Base-by-base conservation (phyloP, 2,329 filamentous ascomycete species). In the Alternaria incomplexa region DNA sequence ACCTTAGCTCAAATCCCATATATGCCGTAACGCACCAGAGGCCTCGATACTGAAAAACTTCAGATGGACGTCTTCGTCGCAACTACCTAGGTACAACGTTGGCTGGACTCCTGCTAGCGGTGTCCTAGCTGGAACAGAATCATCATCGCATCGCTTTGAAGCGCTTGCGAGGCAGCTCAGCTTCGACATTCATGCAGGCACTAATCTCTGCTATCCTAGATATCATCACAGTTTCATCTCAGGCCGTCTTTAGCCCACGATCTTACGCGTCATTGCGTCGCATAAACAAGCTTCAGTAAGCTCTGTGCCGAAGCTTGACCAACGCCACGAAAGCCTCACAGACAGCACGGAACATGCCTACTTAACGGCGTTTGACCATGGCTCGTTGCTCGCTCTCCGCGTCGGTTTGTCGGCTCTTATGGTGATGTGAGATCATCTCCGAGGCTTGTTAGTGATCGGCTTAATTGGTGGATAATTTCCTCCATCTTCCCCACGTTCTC, bases 381-480 rank as follows among this genome's bases (percentile, higher is more conserved):
- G 10, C 11, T 23, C n/a, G 12, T 17, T 22, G 11, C 7, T 53
- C 22, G 10, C 15, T 4, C 26, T 43, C 20, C 26, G 17, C 6
- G 11, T 50, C 40, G 50, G 25, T 11, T 50, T 28, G 11, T 30
- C 32, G 22, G 43, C n/a, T 62, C 6, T 44, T 23, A 6, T 32
- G 22, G 11, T n/a, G 15, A 20, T 20, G 30, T 50, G 46, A 32
- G 17, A 40, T 30, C 15, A 32, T 26, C 54, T 44, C 44, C 28
- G 25, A 32, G 26, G 30, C 30, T 10, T 11, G 30, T 32, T 17
- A 40, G 25, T 23, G 28, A 9, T n/a, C n/a, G 9, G 23, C 45
- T 48, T 64, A 44, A 71, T 71, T 72, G 69, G 69, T 72, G 69
- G 66, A 72, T 68, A 64, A 60, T 70, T 61, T 44, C 25, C n/a